phyloP scores from a whole-genome alignment of 306 rosid species.

The Crotalaria pallida region DNA sequence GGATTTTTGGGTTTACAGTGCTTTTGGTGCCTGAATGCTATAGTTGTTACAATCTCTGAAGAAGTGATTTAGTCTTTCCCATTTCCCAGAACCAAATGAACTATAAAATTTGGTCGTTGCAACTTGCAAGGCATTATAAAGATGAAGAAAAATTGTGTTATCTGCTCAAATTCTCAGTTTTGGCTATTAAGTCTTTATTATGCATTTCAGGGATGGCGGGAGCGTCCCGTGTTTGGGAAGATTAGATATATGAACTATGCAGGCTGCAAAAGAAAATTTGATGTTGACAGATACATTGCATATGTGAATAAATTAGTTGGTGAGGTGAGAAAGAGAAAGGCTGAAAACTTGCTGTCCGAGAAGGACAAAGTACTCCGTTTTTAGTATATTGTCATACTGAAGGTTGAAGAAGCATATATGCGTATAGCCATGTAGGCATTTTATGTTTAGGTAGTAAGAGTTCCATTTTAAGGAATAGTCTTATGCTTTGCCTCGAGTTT shows the following conservation, averaged over 20 bases:
- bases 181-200: not conserved
- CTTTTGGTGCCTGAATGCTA: not conserved
- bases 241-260: slow-evolving; percentile 88
- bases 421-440: not conserved
- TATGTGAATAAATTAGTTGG: slow-evolving; percentile 50
- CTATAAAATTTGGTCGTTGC: not conserved
- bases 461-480: not conserved
- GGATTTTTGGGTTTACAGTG: not conserved
- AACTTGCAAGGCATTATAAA: not conserved
- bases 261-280: slow-evolving; percentile 94
- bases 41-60: not conserved
- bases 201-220: slow-evolving; percentile 78
- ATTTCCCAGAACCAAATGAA: not conserved
- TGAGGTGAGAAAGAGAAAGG: slow-evolving; percentile 59
- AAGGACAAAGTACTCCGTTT: slow-evolving; percentile 43
- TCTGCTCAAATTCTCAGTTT: not conserved
- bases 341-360: slow-evolving; percentile 32
- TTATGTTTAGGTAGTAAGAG: slow-evolving; percentile 15
- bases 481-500: not conserved
- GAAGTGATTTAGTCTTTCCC: not conserved
- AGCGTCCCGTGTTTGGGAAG: slow-evolving; percentile 81
- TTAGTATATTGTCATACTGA: not conserved
- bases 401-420: not conserved
- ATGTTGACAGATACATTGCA: slow-evolving; percentile 68
- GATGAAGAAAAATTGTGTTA: not conserved